Base-by-base conservation (phyloP, 2,329 filamentous ascomycete genomes). In the Plectosphaerella cucumerina region DNA sequence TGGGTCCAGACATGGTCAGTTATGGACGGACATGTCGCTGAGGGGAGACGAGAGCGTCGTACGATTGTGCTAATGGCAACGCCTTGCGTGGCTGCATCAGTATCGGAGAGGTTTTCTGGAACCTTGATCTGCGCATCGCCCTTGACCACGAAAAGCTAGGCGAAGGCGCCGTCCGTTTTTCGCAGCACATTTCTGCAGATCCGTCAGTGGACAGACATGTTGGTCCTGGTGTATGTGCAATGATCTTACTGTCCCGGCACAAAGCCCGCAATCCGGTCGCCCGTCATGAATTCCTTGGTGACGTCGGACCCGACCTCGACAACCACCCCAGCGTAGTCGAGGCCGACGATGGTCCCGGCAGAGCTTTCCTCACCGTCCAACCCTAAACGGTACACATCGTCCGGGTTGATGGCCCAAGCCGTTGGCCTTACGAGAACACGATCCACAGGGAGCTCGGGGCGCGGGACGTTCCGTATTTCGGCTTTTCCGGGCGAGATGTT, bases 281-380 rank as follows among this genome's bases (percentile, higher is more conserved):
- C 77, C 52, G 68, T 70, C 60, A 71, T 69, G 53, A 77, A 71
- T 5, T 61, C 55, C 54, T 71, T 71, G 23, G 64, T 71, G 22
- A 77, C 70, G 20, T 65, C 66, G 3, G 61, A 51, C 11, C 76
- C 76, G 37, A 78, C 66, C 50, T 74, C 67, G 47, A 74, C 68
- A 1, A 80, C 71, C 17, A 73, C 58, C 41, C 76, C 76, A 33
- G 71, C 70, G 49, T 73, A 78, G 58, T 79, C 76, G 47, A 68
- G 75, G 14, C 74, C 76, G 33, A 68, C 58, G 22, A 57, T 58
- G 43, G 55, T 37, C 21, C 58, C 59, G 11, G 44, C 49, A 45
- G 55, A 59, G 18, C 56, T 57, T 11, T 48, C 34, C 14, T 51
- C 39, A 17, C 58, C 50, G 26, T 52, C 54, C n/a, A 26, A n/a